Base-by-base conservation (phyloP, 257 asterid species). In the Lycium ferocissimum region DNA sequence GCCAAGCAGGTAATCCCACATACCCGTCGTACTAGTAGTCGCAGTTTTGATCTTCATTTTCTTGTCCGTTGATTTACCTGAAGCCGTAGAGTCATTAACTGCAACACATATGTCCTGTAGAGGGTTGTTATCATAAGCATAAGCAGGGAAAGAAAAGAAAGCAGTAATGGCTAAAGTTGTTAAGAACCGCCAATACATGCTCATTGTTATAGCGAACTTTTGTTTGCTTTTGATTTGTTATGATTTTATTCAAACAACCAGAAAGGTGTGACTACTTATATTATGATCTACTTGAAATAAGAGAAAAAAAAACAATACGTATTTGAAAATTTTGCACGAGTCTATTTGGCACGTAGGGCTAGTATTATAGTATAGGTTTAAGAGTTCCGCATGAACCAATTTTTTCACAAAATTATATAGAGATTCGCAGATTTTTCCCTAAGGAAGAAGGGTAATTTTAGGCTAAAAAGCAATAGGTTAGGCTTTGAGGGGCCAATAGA, bases 41-140 rank as follows among this genome's bases (percentile, higher is more conserved):
- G 33, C 33, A 26, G 1, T 26, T 26, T 26, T 26, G 33, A 26
- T 26, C 33, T 26, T 26, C 33, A 26, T 26, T 26, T 26, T 26
- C 33, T 26, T 26, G 33, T 26, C 33, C 33, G 33, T 26, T 5
- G 40, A 26, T 63, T 11, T 11, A 63, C 71, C 71, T 63, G 71
- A 0, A 63, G 71, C 71, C 3, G 10, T 0, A 63, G 71, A 63
- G 71, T 26, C 40, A 2, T 22, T 63, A 10, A 63, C 40, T 3
- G 40, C 71, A 63, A 63, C 71, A 63, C 71, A 22, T 22, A 63
- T 63, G 40, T 63, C 71, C 71, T 63, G 71, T 4, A 63, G 40
- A 63, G 71, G 71, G 71, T 63, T 63, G 71, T 63, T 63, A 63
- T 26, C 71, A 63, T 22, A 63, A 63, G 71, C 71, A 22, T 22